Evolutionary conservation across 768 basidiomycete genomes (phyloP).

Genomic region (Xerocomus brunneocitrinus): DNA sequence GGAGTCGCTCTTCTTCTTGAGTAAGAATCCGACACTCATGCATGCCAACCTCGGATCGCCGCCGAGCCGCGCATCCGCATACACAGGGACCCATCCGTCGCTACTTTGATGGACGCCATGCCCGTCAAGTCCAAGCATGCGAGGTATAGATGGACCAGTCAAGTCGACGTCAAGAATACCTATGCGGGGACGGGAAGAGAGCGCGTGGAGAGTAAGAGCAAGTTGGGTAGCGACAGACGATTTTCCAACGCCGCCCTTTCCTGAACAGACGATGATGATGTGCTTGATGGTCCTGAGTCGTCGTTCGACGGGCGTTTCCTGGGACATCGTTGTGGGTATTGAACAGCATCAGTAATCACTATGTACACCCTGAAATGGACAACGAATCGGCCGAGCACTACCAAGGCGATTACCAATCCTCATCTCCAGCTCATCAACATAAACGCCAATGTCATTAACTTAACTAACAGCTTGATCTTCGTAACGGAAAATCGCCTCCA

Average conservation of each 20-base stretch:
- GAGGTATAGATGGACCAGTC: slow-evolving; percentile 91
- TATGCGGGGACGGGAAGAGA: slow-evolving; percentile 61
- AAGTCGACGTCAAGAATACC: slow-evolving; percentile 94
- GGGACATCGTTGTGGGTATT: slow-evolving; percentile 16
- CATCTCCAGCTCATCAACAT: not conserved
- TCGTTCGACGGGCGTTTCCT: slow-evolving; percentile 59
- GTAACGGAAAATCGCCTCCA: not conserved
- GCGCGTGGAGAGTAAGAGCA: slow-evolving; percentile 78
- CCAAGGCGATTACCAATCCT: not conserved
- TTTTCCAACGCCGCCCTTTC: slow-evolving; percentile 98
- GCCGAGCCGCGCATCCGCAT: slow-evolving; percentile 63
- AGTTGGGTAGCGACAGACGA: slow-evolving; percentile 93
- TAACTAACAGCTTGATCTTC: not conserved
- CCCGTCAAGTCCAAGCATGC: slow-evolving; percentile 89
- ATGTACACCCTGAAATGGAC: not conserved
- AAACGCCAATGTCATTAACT: slow-evolving; percentile 7
- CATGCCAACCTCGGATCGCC: slow-evolving; percentile 69
- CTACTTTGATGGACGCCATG: slow-evolving; percentile 89
- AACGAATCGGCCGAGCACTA: not conserved
- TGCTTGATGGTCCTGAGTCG: slow-evolving; percentile 74
- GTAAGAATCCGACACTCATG: slow-evolving; percentile 95
- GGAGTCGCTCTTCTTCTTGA: slow-evolving; percentile 86
- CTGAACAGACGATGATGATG: slow-evolving; percentile 89
- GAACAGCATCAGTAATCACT: not conserved
- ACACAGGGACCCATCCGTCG: slow-evolving; percentile 97